phyloP scores from a whole-genome alignment of 805 yeast species.

The Kregervanrija delftensis region DNA sequence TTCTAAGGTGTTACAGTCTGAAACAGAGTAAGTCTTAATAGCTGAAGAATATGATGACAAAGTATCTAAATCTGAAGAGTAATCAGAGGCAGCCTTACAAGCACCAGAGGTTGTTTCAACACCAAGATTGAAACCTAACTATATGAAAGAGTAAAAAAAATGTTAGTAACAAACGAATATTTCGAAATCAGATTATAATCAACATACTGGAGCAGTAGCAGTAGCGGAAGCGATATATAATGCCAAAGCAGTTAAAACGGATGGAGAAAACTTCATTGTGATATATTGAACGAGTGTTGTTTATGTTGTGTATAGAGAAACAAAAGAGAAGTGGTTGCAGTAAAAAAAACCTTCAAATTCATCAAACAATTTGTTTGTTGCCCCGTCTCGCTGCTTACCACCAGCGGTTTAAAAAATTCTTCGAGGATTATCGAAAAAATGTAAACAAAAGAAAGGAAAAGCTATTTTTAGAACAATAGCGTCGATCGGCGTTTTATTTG shows the following conservation, averaged over 20 bases:
- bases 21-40: constrained; percentile 83
- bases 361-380: too few relatives aligned
- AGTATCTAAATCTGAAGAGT: constrained; percentile 55
- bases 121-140: constrained; percentile 78
- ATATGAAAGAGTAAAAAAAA: background rate
- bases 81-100: constrained; percentile 73
- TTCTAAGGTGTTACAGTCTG: constrained; percentile 89
- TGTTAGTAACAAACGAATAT: constrained; percentile 4
- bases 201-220: constrained; percentile 18
- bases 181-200: constrained; percentile 1
- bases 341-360: too few relatives aligned
- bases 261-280: constrained; percentile 21
- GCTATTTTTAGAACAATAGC: too few relatives aligned
- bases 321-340: too few relatives aligned
- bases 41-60: constrained; percentile 53
- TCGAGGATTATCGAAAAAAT: too few relatives aligned
- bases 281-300: background rate
- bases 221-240: constrained; percentile 12
- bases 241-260: constrained; percentile 20
- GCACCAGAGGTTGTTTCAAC: constrained; percentile 66
- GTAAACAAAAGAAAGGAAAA: too few relatives aligned
- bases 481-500: too few relatives aligned
- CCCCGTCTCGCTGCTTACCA: too few relatives aligned
- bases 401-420: too few relatives aligned
- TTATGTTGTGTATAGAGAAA: background rate